Conservation (phyloP, 2,329 filamentous ascomycete genomes). For the Herpotrichia juniperi region DNA sequence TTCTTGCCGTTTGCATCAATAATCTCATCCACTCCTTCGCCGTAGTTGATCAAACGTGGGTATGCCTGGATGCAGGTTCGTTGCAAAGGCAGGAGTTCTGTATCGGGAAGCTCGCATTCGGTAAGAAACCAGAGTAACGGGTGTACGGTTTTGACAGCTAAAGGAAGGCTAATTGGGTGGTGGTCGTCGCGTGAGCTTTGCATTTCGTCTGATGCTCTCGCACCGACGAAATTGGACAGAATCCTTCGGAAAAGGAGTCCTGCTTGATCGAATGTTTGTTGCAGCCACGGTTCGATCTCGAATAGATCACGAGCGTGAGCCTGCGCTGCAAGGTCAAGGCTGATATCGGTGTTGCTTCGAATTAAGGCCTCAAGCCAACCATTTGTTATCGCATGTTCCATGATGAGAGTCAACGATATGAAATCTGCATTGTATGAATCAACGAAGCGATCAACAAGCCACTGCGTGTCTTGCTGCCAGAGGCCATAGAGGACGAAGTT, state of each 20-base stretch:
- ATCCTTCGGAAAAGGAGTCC: conserved; percentile 71
- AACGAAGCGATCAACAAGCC: conserved; percentile 81
- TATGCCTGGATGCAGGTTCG: conserved; percentile 90
- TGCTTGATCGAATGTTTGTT: conserved; percentile 68
- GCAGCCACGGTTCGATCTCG: conserved; percentile 81
- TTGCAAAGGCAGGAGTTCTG: conserved; percentile 81
- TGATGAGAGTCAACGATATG: conserved; percentile 70
- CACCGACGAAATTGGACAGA: conserved; percentile 79
- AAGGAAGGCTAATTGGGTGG: conserved; percentile 71
- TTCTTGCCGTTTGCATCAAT: conserved; percentile 84
- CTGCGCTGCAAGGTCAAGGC: conserved; percentile 83
- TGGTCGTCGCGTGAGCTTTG: conserved; percentile 74
- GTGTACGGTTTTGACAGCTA: conserved; percentile 85
- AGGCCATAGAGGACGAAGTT: conserved; percentile 90
- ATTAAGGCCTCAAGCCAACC: conserved; percentile 84
- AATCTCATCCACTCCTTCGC: conserved; percentile 88
- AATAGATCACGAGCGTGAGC: conserved; percentile 82
- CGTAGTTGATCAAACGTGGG: conserved; percentile 94
- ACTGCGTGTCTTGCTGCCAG: conserved; percentile 88
- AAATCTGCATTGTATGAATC: conserved; percentile 75
- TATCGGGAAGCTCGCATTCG: conserved; percentile 61
- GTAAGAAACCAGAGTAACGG: conserved; percentile 77
- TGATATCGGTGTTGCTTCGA: conserved; percentile 80
- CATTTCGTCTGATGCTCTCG: conserved; percentile 83
- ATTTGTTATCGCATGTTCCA: conserved; percentile 81